Evolutionary conservation across 306 rosid genomes (phyloP), one percentile per base, ranked within the genome.

Genomic region (Neltuma alba): DNA sequence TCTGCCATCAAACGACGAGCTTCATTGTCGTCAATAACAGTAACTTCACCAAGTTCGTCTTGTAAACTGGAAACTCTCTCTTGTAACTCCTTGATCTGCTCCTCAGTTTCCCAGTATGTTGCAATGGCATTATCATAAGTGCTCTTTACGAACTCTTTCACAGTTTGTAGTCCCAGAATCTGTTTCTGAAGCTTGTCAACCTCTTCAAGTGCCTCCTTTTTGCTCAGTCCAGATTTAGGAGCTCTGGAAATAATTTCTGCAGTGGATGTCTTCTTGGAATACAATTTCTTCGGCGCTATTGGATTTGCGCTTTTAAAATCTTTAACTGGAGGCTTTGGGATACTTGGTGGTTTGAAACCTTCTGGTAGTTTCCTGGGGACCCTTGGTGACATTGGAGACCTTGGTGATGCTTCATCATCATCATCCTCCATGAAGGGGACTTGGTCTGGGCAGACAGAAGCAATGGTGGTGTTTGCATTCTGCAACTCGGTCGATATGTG

Each of bases 401-500:
- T 87, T 60, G 87, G 85, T 38, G 86, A 30, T 12, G 85, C 79
- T 33, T 83, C 88, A 62, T 91, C 96, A 0, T 89, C 94, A 23
- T 93, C 98, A 2, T 88, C 98, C 38, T 88, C 97, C 90, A 93
- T 89, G 72, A 87, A 88, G 18, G 90, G 91, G 36, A 90, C 98
- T 85, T 93, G 93, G 40, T 93, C 98, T 0, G 98, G 98, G 48
- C 86, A 93, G 45, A 87, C 86, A 64, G 93, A 81, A 76, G 98
- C 98, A 62, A 93, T 91, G 27, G 94, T 91, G 81, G 81, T 90
- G 90, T 93, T 93, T 78, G 98, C 98, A 79, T 91, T 91, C 60
- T 93, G 98, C 78, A 93, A 88, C 87, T 93, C 98, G 5, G 83
- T 93, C 58, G 98, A 93, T 79, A 93, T 79, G 82, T 91, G 94